These are phyloP conservation scores for Daldinia childiae DNA, from an alignment of 495 filamentous ascomycete species.

Conservation along the genomic window DNA sequence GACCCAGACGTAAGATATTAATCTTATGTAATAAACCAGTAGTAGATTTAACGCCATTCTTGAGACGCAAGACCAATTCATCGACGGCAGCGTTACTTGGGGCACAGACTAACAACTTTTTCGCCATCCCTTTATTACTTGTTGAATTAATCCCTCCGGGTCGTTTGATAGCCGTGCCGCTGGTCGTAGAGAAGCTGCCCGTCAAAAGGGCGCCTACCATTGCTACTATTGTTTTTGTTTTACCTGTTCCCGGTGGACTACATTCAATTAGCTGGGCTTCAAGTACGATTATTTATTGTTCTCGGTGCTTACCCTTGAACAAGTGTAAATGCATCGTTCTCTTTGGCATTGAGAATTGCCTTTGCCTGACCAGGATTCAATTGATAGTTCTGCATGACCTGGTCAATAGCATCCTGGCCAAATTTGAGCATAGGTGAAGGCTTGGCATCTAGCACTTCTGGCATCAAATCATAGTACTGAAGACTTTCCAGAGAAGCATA, in stretches of 20 bases:
- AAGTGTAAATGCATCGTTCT: constrained; percentile 95
- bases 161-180: constrained; percentile 58
- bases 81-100: constrained; percentile 98
- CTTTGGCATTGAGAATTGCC: constrained; percentile 87
- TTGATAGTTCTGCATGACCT: constrained; percentile 75
- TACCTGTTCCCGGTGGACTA: constrained; percentile 91
- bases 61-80: constrained; percentile 92
- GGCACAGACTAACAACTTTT: constrained; percentile 93
- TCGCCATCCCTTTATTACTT: constrained; percentile 53
- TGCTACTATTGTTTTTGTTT: constrained; percentile 97
- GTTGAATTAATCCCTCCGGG: constrained; percentile 51
- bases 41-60: constrained; percentile 82
- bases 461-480: constrained; percentile 93
- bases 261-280: constrained; percentile 26
- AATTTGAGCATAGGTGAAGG: constrained; percentile 88
- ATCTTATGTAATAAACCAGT: constrained; percentile 76
- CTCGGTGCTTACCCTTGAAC: constrained; percentile 76
- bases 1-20: constrained; percentile 88
- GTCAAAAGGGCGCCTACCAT: constrained; percentile 91
- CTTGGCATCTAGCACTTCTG: constrained; percentile 86
- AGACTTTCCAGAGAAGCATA: constrained; percentile 89
- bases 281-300: neutral
- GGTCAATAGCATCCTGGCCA: constrained; percentile 71
- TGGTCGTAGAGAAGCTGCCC: constrained; percentile 60
- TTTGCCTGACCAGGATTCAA: constrained; percentile 92